Base-by-base conservation (phyloP, 2,329 filamentous ascomycete genomes). In the Claviceps paspali region DNA sequence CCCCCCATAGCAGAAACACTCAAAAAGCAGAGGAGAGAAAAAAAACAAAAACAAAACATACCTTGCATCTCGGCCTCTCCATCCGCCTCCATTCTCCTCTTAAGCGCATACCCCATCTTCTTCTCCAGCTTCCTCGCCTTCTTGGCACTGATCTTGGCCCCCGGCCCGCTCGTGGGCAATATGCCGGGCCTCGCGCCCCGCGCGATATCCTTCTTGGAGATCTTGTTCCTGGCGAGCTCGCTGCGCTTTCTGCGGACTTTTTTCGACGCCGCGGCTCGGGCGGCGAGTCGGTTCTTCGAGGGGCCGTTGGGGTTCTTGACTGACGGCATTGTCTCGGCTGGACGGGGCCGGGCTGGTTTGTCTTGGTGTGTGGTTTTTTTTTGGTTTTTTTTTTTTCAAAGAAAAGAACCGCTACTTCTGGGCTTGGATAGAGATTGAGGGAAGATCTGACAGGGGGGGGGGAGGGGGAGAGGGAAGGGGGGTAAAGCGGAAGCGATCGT, bases 231-330 rank as follows among this genome's bases (percentile, higher is more conserved):
- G 41, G 52, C 55, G 33, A 53, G 49, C 37, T 56, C 55, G 27
- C 55, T 55, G 38, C 53, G 52, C 56, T 68, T 62, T 49, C 62
- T 61, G 41, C 55, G 52, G 33, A 55, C 49, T 44, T 67, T 67
- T 36, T 60, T 61, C 29, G 57, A 54, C 44, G 56, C 64, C 37
- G 64, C 58, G 15, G 62, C 59, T 42, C 61, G 59, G 26, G 66
- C 65, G 14, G 59, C 59, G 28, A 67, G 54, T 11, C 68, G 64
- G 61, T 71, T 72, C 49, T 65, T 65, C 37, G 67, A 73, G 8
- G 62, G 61, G 33, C 60, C 62, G 62, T 75, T 75, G 49, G 70
- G 70, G 57, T 73, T 76, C 45, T 68, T 67, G 47, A 71, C 64
- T 33, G 69, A 73, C 12, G 65, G 63, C 68, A 72, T 73, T n/a